phyloP scores from a whole-genome alignment of 352 stramenopile genomes.

The Thalassiosira mediterranea region DNA sequence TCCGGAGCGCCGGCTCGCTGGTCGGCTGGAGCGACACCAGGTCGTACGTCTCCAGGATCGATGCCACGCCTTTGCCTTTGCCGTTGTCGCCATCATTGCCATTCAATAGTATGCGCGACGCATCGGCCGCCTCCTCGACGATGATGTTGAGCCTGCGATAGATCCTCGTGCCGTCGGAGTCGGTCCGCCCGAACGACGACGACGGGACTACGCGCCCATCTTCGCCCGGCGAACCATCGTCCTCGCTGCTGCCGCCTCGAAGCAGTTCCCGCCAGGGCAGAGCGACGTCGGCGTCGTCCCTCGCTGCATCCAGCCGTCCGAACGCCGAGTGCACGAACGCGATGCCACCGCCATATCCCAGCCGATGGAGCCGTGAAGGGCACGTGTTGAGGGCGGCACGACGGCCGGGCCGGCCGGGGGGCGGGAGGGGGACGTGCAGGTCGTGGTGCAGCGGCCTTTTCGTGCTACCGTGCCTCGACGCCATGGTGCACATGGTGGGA shows the following conservation, averaged over 20 bases:
- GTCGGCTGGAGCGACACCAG: conserved; percentile 68
- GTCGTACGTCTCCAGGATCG: conserved; percentile 67
- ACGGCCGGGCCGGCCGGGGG: conserved; percentile 14
- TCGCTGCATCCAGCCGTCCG: conserved; percentile 46
- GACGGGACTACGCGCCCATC: conserved; percentile 4
- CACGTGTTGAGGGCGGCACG: conserved; percentile 27
- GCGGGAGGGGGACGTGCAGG: conserved; percentile 38
- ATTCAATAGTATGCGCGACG: conserved; percentile 44
- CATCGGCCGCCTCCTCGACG: conserved; percentile 70
- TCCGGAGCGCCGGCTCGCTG: conserved; percentile 67
- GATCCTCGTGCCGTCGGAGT: conserved; percentile 43
- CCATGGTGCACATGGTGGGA: no score
- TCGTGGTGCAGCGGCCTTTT: no score
- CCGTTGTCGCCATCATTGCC: no score
- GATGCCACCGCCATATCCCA: conserved; percentile 60
- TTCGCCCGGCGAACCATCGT: background rate
- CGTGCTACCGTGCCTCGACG: no score
- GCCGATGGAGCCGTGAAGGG: conserved; percentile 30
- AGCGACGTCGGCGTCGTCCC: conserved; percentile 51
- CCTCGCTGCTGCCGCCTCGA: no score
- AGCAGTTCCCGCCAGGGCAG: conserved; percentile 44
- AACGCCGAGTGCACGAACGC: conserved; percentile 65
- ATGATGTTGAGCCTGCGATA: conserved; percentile 66
- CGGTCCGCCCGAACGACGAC: conserved; percentile 11
- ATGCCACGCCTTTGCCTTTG: conserved; percentile 4